Base-by-base conservation (phyloP, 2,329 filamentous ascomycete genomes). In the Alternaria brassicae region DNA sequence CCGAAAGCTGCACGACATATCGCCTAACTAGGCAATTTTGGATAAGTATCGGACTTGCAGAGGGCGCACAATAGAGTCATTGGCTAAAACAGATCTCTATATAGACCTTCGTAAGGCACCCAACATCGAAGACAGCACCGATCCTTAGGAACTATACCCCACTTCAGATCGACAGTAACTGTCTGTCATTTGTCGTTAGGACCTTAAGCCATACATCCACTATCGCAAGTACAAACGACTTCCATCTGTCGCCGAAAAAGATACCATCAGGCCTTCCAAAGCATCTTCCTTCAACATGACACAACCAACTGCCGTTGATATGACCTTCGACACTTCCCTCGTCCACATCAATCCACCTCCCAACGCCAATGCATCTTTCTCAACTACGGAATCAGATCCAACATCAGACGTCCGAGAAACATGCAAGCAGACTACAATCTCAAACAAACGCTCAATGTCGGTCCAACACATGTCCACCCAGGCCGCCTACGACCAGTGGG, bases 401-500 rank as follows among this genome's bases (percentile, higher is more conserved):
- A 67, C 70, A 37, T 69, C 69, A 25, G 58, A 65, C 15, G 57
- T 61, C n/a, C 66, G 68, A 36, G 44, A 55, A 25, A 67, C 63
- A 12, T 56, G 63, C n/a, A 67, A 63, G 51, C 63, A 65, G 32
- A 60, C 36, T 4, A 28, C 8, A 17, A 21, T 4, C 6, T 23
- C 49, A 28, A n/a, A 27, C 8, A 52, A 41, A 3, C 34, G 49
- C 27, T 23, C 32, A 21, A 70, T 61, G 21, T 70, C 71, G 17
- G 60, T 77, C 30, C 70, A 75, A 28, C 69, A 79, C 56, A 50
- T 79, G 3, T 57, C 76, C n/a, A 84, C 79, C 0, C 70, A 74
- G 32, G 73, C 78, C n/a, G 78, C 83, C 12, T 85, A 85, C 66
- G 71, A 83, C 50, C 77, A 79, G 55, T 85, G 83, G 83, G 79